Percentiles rank a stretch among this genome's conserved stretches.
These are phyloP conservation scores for Arctium lappa DNA, from an alignment of 129 eudicot genomes.

Conservation along the genomic window DNA sequence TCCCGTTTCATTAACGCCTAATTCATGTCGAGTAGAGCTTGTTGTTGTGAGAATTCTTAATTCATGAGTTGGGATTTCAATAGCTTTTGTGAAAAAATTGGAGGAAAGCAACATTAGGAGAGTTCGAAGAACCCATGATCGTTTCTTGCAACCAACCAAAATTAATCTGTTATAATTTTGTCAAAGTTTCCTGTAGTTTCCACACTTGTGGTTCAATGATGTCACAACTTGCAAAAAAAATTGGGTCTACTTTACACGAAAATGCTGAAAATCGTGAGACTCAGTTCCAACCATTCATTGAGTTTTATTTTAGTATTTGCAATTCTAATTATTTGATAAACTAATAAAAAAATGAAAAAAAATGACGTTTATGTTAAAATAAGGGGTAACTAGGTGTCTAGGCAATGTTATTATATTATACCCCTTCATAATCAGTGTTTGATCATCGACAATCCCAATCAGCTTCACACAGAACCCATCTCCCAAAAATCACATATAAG, in stretches of 20 bases:
- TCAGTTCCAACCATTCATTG: not conserved
- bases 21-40: too few relatives aligned
- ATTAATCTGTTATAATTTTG: not conserved
- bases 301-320: not conserved
- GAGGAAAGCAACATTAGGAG: not conserved
- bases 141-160: not conserved
- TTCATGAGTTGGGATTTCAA: too few relatives aligned
- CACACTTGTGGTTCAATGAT: not conserved
- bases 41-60: too few relatives aligned
- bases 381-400: too few relatives aligned
- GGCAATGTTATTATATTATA: too few relatives aligned
- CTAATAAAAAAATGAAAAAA: too few relatives aligned
- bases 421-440: not conserved
- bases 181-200: not conserved
- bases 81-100: not conserved
- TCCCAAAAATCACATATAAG: not conserved
- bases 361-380: too few relatives aligned
- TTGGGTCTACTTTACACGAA: not conserved
- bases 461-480: not conserved
- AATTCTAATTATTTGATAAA: too few relatives aligned
- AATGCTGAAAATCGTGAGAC: not conserved
- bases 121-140: not conserved
- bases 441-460: too few relatives aligned
- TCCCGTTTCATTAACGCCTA: too few relatives aligned
- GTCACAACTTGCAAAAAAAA: too few relatives aligned